Evolutionary conservation across 306 rosid genomes (phyloP), one percentile per base, ranked within the genome.

Genomic region (Ziziphus jujuba): DNA sequence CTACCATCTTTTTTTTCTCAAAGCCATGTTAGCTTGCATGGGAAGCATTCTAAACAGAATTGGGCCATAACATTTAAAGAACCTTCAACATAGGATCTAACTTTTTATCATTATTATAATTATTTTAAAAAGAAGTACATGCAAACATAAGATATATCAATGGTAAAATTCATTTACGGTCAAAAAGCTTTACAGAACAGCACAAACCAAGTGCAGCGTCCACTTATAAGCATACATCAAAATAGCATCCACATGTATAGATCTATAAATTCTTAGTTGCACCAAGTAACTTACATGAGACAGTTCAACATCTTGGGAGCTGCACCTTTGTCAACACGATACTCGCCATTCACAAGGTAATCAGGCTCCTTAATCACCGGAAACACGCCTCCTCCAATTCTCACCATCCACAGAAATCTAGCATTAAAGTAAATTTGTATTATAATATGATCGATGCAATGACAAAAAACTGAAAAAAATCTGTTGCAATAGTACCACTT

Each of bases 221-320:
- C 12, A 40, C 2, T 40, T 15, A 49, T 49, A 6, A 49, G 54
- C 12, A 14, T 14, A 49, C 7, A 49, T 14, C 17, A 16, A 20
- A 50, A 17, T 5, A 16, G 13, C 44, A 16, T 10, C 23, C 10
- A 23, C 7, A 56, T 34, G 52, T 5, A 63, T 50, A 15, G 14
- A 40, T 23, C 38, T 11, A 23, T 10, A 34, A 69, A 34, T 34
- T 28, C 35, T 36, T 33, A 58, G 69, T n/a, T 56, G 67, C 8
- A 14, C 54, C 16, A 49, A 43, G 69, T 52, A 74, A 85, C 96
- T 95, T 88, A 95, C 97, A 95, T 95, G 49, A 95, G 96, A 85
- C 99, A 95, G 78, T 95, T 95, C 92, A 95, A 69, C 99, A 95
- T 90, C 89, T 95, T 95, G 23, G 99, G 97, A 65, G 99, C 89